phyloP scores from a whole-genome alignment of 2,329 filamentous ascomycete genomes.

The Pseudogymnoascus pannorum region DNA sequence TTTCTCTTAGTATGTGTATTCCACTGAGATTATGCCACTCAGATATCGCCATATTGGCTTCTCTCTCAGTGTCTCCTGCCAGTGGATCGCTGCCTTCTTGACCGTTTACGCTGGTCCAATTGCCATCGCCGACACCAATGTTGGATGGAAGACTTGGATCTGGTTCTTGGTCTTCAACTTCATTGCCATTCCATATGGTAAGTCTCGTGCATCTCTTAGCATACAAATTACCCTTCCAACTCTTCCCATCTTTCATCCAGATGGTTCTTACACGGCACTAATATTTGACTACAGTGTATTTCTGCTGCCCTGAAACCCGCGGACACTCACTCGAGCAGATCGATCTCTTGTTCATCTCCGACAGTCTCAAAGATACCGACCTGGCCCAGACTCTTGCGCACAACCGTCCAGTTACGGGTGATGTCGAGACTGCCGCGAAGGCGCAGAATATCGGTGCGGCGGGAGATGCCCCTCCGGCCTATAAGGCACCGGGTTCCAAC shows the following conservation, averaged over 20 bases:
- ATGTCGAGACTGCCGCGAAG: not conserved
- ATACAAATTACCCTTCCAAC: not conserved
- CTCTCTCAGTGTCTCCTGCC: conserved; percentile 26
- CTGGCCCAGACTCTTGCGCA: not conserved
- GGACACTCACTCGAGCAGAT: conserved; percentile 25
- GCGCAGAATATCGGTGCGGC: not conserved
- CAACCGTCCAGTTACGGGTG: not conserved
- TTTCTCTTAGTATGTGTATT: conserved; percentile 26
- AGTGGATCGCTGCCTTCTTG: conserved; percentile 31
- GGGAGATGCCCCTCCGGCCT: not conserved
- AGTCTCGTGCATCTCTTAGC: not conserved
- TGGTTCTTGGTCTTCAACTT: conserved; percentile 30
- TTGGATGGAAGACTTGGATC: conserved; percentile 31
- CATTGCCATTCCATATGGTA: conserved; percentile 24
- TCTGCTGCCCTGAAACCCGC: conserved; percentile 25
- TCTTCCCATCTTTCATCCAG: not conserved
- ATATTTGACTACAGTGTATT: conserved; percentile 20
- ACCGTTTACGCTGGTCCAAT: conserved; percentile 32
- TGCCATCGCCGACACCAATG: conserved; percentile 21
- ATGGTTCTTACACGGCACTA: conserved; percentile 21
- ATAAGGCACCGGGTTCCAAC: not conserved
- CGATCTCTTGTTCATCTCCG: not conserved
- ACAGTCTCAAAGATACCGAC: not conserved
- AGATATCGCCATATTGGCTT: conserved; percentile 31
- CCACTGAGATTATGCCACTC: conserved; percentile 29